Base-by-base conservation (phyloP, 257 asterid genomes). In the Linderniella brevidens region DNA sequence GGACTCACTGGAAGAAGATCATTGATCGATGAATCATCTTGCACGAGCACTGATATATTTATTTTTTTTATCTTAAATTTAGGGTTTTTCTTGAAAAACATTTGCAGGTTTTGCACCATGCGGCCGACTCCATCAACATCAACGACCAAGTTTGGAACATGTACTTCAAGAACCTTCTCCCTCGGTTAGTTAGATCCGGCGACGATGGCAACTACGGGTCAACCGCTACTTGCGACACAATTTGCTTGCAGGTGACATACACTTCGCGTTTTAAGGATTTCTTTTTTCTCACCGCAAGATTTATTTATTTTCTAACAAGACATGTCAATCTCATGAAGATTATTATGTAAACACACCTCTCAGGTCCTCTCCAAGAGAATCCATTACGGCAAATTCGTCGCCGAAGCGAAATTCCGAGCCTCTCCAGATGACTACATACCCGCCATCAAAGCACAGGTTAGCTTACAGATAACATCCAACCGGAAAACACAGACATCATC, bases 301-400 rank as follows among this genome's bases (percentile, higher is more conserved):
- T n/a, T n/a, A n/a, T 25, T 25, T 25, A 3, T 25, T 9, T 7
- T 11, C 35, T 14, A 5, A 4, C 5, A 4, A 9, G 15, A 3
- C 49, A 5, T 7, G 19, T 12, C 11, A 13, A 43, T 43, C 18
- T 16, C 11, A 8, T 18, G 17, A 1, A 15, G 17, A 16, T 8
- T 3, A 8, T 4, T n/a, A 41, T 11, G n/a, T 8, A 11, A 11
- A 16, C 11, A 35, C 16, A 13, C 11, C 61, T 50, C 55, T 61
- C 69, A 88, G 96, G 70, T 61, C 35, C 61, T 88, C 55, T 84
- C 98, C 9, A 88, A 88, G 76, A 77, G 98, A 68, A 81, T 81
- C 52, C 98, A 90, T 69, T 90, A 85, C 0, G 96, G 96, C 29
- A 90, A 85, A 72, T 90, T 90, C 59, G 98, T 90, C 13, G 96